Evolutionary conservation across 2,329 filamentous ascomycete species (phyloP).

Genomic region (Boeremia exigua): DNA sequence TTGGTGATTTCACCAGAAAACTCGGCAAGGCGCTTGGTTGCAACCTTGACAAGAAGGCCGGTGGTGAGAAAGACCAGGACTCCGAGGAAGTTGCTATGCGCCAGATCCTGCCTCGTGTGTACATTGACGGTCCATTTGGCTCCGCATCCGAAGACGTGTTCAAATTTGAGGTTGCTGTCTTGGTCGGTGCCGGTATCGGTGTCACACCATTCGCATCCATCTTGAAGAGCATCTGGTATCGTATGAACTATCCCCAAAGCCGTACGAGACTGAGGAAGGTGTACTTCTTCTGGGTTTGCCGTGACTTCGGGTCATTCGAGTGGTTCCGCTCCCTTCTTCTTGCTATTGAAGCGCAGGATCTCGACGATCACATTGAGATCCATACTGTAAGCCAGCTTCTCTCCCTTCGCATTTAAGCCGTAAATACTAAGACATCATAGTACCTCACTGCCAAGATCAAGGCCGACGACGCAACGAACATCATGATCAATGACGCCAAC

Average conservation of each 20-base stretch:
- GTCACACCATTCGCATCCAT: conserved; percentile 61
- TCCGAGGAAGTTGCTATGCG: conserved; percentile 71
- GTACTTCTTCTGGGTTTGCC: conserved; percentile 92
- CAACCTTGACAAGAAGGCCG: conserved; percentile 67
- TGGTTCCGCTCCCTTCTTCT: conserved; percentile 86
- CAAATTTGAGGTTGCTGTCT: conserved; percentile 63
- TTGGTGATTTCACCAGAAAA: conserved; percentile 79
- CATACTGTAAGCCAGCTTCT: conserved; percentile 63
- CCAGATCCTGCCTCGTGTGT: conserved; percentile 77
- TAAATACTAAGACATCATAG: conserved; percentile 39
- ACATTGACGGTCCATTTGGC: conserved; percentile 84
- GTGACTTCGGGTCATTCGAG: conserved; percentile 86
- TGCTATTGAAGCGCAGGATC: conserved; percentile 85
- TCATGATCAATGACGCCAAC: conserved; percentile 90
- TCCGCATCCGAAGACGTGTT: conserved; percentile 88
- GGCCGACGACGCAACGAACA: conserved; percentile 83
- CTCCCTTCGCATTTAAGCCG: not conserved
- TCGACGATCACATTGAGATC: conserved; percentile 84
- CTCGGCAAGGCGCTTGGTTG: conserved; percentile 76
- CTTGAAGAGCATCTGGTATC: conserved; percentile 88
- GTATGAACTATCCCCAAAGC: conserved; percentile 85
- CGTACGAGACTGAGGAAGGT: conserved; percentile 82
- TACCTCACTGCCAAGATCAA: conserved; percentile 89
- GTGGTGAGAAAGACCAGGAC: conserved; percentile 58
- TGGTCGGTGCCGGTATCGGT: conserved; percentile 59